phyloP scores from a whole-genome alignment of 1,139 yeast genomes.

The Geotrichum phurueaensis region DNA sequence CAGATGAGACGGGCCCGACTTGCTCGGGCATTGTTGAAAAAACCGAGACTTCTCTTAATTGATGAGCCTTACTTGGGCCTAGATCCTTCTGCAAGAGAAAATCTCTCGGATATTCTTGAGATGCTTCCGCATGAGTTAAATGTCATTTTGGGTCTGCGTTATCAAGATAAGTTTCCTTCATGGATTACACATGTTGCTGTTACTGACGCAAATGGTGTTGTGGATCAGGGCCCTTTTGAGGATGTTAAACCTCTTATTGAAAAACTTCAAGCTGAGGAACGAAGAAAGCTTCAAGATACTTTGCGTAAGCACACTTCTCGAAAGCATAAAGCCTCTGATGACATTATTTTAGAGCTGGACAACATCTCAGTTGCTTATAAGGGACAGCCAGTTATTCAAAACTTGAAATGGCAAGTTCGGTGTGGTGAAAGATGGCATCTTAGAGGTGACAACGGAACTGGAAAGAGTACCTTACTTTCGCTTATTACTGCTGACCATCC shows the following conservation, averaged over 20 bases:
- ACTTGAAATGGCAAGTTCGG: constrained; percentile 61
- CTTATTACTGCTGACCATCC: constrained; percentile 93
- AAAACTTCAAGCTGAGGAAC: constrained; percentile 24
- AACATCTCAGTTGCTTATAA: constrained; percentile 63
- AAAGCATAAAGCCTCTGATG: constrained; percentile 10
- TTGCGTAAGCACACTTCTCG: neutral
- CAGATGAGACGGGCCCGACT: constrained; percentile 86
- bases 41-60: constrained; percentile 61
- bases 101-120: constrained; percentile 51
- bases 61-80: constrained; percentile 93
- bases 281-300: constrained; percentile 11
- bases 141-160: constrained; percentile 67
- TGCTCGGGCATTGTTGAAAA: constrained; percentile 61
- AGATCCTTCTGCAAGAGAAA: constrained; percentile 64
- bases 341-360: constrained; percentile 49
- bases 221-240: constrained; percentile 43
- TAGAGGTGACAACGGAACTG: constrained; percentile 85
- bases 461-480: constrained; percentile 82
- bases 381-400: constrained; percentile 51
- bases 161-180: constrained; percentile 66
- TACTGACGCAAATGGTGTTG: constrained; percentile 52
- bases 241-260: constrained; percentile 35
- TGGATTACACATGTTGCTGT: constrained; percentile 74
- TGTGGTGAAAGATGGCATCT: constrained; percentile 84
- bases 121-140: constrained; percentile 38